Evolutionary conservation across 164 flowering plant species (phyloP), one percentile per base, ranked within the genome.

Genomic region (Annona cherimola): DNA sequence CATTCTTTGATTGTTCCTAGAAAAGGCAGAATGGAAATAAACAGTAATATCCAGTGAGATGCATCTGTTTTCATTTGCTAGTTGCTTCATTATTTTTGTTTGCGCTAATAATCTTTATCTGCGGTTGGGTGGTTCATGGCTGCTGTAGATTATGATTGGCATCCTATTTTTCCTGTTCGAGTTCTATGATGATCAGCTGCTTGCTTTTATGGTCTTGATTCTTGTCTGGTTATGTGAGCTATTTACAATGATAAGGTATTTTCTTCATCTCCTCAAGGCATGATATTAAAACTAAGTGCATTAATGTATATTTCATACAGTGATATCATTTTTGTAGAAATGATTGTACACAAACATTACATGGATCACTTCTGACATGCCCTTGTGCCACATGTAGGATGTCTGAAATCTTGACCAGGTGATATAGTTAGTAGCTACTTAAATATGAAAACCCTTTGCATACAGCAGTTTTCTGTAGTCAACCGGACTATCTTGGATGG

Each of bases 61-160:
- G 3, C 60, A 26, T 26, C 41, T 63, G 8, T 46, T 26, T 45
- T 45, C 16, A 50, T n/a, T 68, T 67, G 63, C 39, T 61, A 16
- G 42, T 61, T 12, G 18, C 66, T 42, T 8, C 45, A 60, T 43
- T 26, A 26, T 26, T 26, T 26, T 26, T 26, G 8, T 19, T 40
- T 46, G 50, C 26, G 1, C 35, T 26, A 20, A 68, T 12, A 3
- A 45, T 35, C 12, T n/a, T 60, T 61, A 12, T 64, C n/a, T 50
- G 16, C n/a, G 40, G 26, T 42, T 39, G n/a, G 40, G 12, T 41
- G 40, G 35, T 57, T 18, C 41, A 55, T 71, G 61, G 61, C 12
- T 19, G 76, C 66, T 84, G 85, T 97, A 96, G 99, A 93, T 96
- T 61, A 96, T 93, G 99, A 93, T 96, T 45, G 99, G 97, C n/a